Evolutionary conservation across 2,329 filamentous ascomycete species (phyloP).

Genomic region (Dendrostoma leiphaemia): DNA sequence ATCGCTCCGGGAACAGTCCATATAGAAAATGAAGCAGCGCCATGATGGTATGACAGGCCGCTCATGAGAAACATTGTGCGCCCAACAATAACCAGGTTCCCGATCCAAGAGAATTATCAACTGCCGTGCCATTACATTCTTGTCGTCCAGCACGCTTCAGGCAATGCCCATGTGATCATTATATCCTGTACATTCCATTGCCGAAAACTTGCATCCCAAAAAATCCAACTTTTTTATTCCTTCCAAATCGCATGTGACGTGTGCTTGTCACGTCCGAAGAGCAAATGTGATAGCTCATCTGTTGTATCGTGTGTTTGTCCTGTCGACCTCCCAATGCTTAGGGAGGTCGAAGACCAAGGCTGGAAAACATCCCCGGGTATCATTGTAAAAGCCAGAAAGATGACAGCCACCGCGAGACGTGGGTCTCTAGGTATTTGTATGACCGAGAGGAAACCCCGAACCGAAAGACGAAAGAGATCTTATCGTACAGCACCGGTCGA

Average conservation of each 20-base stretch:
- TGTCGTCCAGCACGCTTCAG: not conserved
- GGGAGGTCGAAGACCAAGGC: not conserved
- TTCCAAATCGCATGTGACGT: too few species aligned
- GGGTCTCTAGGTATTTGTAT: slow-evolving; percentile 16
- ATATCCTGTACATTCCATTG: slow-evolving; percentile 4
- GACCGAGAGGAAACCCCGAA: slow-evolving; percentile 6
- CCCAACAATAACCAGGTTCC: slow-evolving; percentile 4
- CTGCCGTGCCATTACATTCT: slow-evolving; percentile 14
- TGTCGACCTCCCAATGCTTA: not conserved
- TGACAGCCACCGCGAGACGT: slow-evolving; percentile 17
- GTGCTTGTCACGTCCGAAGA: too few species aligned
- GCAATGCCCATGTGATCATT: not conserved
- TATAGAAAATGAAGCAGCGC: not conserved
- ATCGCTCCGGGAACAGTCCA: not conserved
- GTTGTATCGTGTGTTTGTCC: not conserved
- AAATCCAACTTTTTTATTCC: not conserved
- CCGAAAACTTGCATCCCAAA: not conserved
- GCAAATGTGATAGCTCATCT: not conserved
- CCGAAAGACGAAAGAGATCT: slow-evolving; percentile 13
- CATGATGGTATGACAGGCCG: not conserved
- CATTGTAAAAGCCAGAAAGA: slow-evolving; percentile 19
- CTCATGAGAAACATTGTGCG: slow-evolving; percentile 7
- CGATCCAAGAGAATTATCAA: not conserved
- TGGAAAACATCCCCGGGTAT: slow-evolving; percentile 17
- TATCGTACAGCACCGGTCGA: slow-evolving; percentile 16